Evolutionary conservation across 108 stramenopile genomes (phyloP), one percentile per base, ranked within the genome.

Genomic region (Aurantiochytrium sp.): DNA sequence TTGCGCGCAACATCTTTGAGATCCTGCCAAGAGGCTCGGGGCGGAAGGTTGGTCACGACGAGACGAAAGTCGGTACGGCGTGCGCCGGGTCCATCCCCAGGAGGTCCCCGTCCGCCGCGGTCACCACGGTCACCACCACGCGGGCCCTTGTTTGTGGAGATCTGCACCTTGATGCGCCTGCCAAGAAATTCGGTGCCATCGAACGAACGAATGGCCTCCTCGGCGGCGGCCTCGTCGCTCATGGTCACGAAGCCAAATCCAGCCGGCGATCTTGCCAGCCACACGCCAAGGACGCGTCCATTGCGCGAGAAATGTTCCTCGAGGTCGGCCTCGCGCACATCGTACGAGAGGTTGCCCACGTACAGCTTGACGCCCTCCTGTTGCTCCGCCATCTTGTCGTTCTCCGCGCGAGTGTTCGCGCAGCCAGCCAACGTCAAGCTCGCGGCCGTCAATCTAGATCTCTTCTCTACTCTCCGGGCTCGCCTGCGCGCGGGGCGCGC

Each of bases 301-400:
- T 95, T 96, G 60, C 95, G 93, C 88, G 92, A 91, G 93, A 98
- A 98, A 55, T 96, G 93, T 58, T 95, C 92, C 88, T 96, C 94
- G 23, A 98, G 91, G 60, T 96, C 95, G 93, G 96, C 95, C 94
- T 97, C 96, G 59, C 95, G 96, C 10, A 95, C 97, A 90, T 96
- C 96, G 96, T 95, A 97, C 10, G 96, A 95, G n/a, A 98, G 92
- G 83, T 97, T 97, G 14, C 98, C 97, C 83, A 98, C 96, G 91
- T 96, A 98, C 57, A 98, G 95, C 92, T 97, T 97, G 89, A 96
- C 94, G 60, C 96, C 95, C 88, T 92, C 90, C 18, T 18, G 58
- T 19, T 18, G 19, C 18, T 18, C 18, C 58, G 21, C 21, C 19
- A 21, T 59, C 18, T 59, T 18, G 18, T 19, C 21, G 28, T 28